Evolutionary conservation across 2,329 filamentous ascomycete species (phyloP).

Genomic region (Macrophomina tecta): DNA sequence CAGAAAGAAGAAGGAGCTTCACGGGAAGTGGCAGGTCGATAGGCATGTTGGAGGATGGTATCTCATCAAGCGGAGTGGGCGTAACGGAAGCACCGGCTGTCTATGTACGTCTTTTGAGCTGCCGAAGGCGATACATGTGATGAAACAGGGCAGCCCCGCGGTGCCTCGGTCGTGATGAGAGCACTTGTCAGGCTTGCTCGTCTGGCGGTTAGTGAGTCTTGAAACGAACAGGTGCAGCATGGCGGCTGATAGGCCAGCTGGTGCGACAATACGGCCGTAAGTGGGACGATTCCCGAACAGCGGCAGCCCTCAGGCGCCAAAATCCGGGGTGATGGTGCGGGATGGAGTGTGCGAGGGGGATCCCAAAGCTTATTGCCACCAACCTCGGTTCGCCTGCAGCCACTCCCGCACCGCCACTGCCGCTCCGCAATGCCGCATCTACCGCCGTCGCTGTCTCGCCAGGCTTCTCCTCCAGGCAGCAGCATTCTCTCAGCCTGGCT

Average conservation of each 20-base stretch:
- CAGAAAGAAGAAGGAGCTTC: slow-evolving; percentile 15
- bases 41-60: slow-evolving; percentile 17
- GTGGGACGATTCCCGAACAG: not conserved
- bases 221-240: not conserved
- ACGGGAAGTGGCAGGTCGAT: slow-evolving; percentile 22
- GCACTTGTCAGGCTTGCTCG: slow-evolving; percentile 1
- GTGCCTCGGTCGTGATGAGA: slow-evolving; percentile 21
- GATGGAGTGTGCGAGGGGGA: slow-evolving; percentile 2
- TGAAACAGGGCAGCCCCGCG: slow-evolving; percentile 5
- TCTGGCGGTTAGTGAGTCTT: slow-evolving; percentile 12
- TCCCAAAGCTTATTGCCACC: slow-evolving; percentile 24
- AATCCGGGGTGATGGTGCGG: slow-evolving; percentile 23
- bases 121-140: slow-evolving; percentile 13
- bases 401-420: slow-evolving; percentile 24
- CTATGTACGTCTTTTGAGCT: not conserved
- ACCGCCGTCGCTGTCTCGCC: not conserved
- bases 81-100: not conserved
- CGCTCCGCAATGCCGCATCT: not conserved
- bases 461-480: slow-evolving; percentile 3
- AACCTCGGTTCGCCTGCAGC: slow-evolving; percentile 20
- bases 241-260: not conserved
- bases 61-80: not conserved
- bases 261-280: slow-evolving; percentile 19
- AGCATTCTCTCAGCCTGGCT: not conserved
- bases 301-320: not conserved